Conservation (phyloP, 352 stramenopile species). For the Pythium volutum region DNA sequence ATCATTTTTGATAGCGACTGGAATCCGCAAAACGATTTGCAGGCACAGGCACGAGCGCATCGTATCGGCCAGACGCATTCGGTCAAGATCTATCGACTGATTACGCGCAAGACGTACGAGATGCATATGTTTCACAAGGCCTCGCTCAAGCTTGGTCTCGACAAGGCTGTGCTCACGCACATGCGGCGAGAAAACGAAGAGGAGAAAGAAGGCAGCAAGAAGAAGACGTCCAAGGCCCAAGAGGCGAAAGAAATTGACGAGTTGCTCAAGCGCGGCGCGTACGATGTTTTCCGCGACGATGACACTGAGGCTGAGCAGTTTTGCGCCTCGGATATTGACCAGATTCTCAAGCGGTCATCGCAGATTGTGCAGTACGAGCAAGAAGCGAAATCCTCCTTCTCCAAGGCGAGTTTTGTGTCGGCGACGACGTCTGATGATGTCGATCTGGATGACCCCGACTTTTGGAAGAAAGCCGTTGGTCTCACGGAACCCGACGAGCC, state of each 20-base stretch:
- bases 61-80: slow-evolving; percentile 91
- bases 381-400: slow-evolving; percentile 86
- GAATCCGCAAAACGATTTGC: slow-evolving; percentile 98
- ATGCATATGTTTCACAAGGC: slow-evolving; percentile 95
- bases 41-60: slow-evolving; percentile 90
- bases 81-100: slow-evolving; percentile 89
- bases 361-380: slow-evolving; percentile 86
- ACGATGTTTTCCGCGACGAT: slow-evolving; percentile 91
- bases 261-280: slow-evolving; percentile 88
- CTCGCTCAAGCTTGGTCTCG: slow-evolving; percentile 90
- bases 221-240: slow-evolving; percentile 74
- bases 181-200: slow-evolving; percentile 89
- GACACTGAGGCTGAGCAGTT: slow-evolving; percentile 93
- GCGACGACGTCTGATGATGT: slow-evolving; percentile 90
- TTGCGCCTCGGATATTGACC: slow-evolving; percentile 97
- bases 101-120: slow-evolving; percentile 92
- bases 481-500: slow-evolving; percentile 66
- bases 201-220: slow-evolving; percentile 42
- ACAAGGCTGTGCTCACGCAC: slow-evolving; percentile 90
- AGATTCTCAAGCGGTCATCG: slow-evolving; percentile 92
- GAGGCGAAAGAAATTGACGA: slow-evolving; percentile 91
- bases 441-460: slow-evolving; percentile 98
- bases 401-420: slow-evolving; percentile 92
- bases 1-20: slow-evolving; percentile 99
- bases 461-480: slow-evolving; percentile 99